Evolutionary conservation across 257 asterid genomes (phyloP).

Genomic region (Solanum sejunctum): DNA sequence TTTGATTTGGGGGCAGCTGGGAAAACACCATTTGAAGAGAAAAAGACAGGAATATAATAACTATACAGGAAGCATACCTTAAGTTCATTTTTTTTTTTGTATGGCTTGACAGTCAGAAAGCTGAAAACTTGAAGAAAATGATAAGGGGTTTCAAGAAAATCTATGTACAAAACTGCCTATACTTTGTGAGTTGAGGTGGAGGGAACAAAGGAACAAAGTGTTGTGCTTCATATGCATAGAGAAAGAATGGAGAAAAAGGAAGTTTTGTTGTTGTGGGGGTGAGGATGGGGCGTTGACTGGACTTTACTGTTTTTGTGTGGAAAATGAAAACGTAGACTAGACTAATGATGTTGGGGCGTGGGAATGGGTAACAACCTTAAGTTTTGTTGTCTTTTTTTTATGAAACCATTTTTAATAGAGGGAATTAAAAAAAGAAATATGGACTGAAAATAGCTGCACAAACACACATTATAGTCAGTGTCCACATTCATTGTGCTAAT

Average conservation of each 20-base stretch:
- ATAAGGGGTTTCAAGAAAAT: background rate
- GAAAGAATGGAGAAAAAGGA: background rate
- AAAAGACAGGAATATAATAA: background rate
- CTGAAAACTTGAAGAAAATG: background rate
- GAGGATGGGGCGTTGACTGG: background rate
- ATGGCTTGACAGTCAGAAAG: background rate
- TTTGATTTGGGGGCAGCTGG: conserved; percentile 33
- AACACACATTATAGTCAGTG: background rate
- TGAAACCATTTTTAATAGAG: background rate
- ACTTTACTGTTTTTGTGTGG: background rate
- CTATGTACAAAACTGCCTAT: background rate
- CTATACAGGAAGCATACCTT: background rate
- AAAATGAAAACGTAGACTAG: background rate
- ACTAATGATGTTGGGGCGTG: background rate
- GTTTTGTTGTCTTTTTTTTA: background rate
- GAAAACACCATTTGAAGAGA: conserved; percentile 21
- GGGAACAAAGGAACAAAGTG: background rate
- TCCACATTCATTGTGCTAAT: background rate
- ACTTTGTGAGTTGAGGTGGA: background rate
- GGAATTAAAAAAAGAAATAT: background rate
- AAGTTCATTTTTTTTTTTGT: background rate
- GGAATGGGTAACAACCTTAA: background rate
- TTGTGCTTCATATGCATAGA: background rate
- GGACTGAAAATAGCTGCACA: background rate
- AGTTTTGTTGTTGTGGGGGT: background rate